phyloP scores from a whole-genome alignment of 495 filamentous ascomycete genomes.

The Astrothelium subdiscretum region DNA sequence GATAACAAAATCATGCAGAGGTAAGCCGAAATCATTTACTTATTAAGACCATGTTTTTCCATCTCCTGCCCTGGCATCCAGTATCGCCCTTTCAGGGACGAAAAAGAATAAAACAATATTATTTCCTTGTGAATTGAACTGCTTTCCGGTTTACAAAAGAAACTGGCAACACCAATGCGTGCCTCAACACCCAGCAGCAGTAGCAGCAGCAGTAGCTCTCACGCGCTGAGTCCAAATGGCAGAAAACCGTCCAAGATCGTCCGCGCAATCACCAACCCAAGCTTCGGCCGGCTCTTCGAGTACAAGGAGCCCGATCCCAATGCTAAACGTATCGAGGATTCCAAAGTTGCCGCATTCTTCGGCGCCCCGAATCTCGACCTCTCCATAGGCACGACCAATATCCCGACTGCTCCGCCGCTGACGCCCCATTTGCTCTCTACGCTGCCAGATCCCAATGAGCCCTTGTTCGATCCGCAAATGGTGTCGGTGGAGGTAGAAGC shows the following conservation, averaged over 20 bases:
- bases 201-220: too few relatives aligned
- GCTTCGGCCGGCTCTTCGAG: conserved; percentile 3
- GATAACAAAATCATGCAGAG: not conserved
- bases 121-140: too few relatives aligned
- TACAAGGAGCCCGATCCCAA: conserved; percentile 1
- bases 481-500: not conserved
- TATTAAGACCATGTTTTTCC: not conserved
- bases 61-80: not conserved
- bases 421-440: not conserved
- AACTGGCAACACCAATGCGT: not conserved
- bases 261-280: conserved; percentile 5
- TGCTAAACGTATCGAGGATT: not conserved
- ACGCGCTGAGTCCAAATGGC: not conserved
- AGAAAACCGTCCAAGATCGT: conserved; percentile 2
- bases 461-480: not conserved
- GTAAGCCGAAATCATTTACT: not conserved
- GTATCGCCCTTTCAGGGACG: not conserved
- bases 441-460: not conserved
- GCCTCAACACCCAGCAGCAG: too few relatives aligned
- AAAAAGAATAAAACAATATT: too few relatives aligned
- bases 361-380: not conserved
- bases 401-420: not conserved
- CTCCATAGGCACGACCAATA: not conserved
- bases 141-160: too few relatives aligned
- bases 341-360: not conserved